A percentile compares a stretch with the other conserved stretches of the same genome.
Evolutionary conservation across 495 filamentous ascomycete genomes (phyloP).

Genomic region (Aspergillus bertholletiae): DNA sequence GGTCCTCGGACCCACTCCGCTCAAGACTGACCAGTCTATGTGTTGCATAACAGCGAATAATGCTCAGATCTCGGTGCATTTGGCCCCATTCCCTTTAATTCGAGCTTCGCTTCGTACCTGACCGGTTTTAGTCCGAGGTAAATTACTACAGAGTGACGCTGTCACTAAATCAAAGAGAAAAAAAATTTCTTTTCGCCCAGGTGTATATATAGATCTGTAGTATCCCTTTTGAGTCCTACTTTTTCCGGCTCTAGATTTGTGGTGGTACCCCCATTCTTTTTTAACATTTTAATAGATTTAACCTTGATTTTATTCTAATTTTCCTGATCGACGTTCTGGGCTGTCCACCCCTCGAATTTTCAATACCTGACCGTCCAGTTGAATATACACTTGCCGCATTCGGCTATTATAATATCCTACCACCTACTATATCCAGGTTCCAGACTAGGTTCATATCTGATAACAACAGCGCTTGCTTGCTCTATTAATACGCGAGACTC

Average conservation of each 20-base stretch:
- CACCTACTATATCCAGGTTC: too few species aligned
- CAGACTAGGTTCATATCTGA: background rate
- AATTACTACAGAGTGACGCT: background rate
- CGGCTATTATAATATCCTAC: too few species aligned
- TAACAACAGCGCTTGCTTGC: background rate
- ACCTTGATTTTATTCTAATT: background rate
- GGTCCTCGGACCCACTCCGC: conserved; percentile 1
- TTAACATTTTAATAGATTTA: background rate
- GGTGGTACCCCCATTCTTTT: too few species aligned
- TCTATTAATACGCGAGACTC: background rate
- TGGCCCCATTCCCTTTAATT: background rate
- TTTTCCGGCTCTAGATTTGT: background rate
- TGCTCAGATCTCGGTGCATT: background rate
- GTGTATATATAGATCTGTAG: conserved; percentile 1
- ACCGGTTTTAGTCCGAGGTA: conserved; percentile 6
- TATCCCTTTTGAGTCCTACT: background rate
- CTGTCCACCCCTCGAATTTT: too few species aligned
- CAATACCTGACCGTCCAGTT: background rate
- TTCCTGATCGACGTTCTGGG: background rate
- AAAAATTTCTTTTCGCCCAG: background rate
- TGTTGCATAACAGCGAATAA: conserved; percentile 1
- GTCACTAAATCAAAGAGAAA: background rate
- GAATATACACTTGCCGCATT: background rate
- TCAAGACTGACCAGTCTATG: background rate
- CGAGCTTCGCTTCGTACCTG: background rate